Evolutionary conservation across 345 rosid genomes (phyloP).

Genomic region (Acer yangbiense): DNA sequence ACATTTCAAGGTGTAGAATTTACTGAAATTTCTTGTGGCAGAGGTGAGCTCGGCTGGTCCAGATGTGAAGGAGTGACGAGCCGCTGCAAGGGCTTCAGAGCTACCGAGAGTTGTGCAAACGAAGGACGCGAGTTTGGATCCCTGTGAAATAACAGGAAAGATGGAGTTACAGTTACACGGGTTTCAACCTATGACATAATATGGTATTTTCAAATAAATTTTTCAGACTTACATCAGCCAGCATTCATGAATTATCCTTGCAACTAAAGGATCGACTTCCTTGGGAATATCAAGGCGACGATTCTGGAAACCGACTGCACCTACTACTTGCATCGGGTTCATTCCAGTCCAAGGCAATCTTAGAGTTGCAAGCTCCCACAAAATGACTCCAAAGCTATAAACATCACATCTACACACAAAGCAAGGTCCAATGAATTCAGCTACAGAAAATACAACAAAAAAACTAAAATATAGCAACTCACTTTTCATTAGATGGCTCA

Average conservation of each 20-base stretch:
- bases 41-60: constrained; percentile 53
- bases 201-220: not conserved
- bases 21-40: constrained; percentile 57
- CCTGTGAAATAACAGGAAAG: constrained; percentile 37
- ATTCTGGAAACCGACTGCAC: constrained; percentile 99
- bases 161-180: constrained; percentile 6
- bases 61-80: constrained; percentile 59
- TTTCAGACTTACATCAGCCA: constrained; percentile 86
- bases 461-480: constrained; percentile 37
- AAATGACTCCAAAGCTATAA: constrained; percentile 94
- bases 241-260: constrained; percentile 81
- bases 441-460: not conserved
- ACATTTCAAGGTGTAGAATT: constrained; percentile 58
- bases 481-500: constrained; percentile 96
- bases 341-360: constrained; percentile 96
- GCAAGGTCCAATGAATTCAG: constrained; percentile 12
- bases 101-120: constrained; percentile 71
- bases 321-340: constrained; percentile 99
- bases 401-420: constrained; percentile 82
- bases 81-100: constrained; percentile 79
- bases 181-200: not conserved
- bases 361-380: constrained; percentile 98
- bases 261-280: constrained; percentile 92
- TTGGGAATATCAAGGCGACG: constrained; percentile 94
- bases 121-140: constrained; percentile 94